These are phyloP conservation scores for Onygena corvina DNA, from an alignment of 2,329 filamentous ascomycete genomes.

Conservation along the genomic window DNA sequence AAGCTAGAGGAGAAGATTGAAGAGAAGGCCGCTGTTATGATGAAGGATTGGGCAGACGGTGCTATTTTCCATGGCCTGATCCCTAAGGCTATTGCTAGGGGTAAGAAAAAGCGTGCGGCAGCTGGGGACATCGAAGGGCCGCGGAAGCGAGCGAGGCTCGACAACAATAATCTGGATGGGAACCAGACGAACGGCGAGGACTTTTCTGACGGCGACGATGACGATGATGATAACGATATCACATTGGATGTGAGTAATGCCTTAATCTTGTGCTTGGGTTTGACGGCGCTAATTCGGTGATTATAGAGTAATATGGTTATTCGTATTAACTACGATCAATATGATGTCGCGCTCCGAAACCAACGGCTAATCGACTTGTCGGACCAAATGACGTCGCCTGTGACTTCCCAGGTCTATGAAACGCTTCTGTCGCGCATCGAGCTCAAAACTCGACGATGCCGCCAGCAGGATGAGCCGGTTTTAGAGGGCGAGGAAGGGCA, in stretches of 20 bases:
- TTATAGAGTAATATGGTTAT: slow-evolving; percentile 58
- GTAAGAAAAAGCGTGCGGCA: slow-evolving; percentile 24
- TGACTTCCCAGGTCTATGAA: slow-evolving; percentile 66
- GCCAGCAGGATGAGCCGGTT: slow-evolving; percentile 30
- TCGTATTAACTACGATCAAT: slow-evolving; percentile 74
- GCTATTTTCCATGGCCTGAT: slow-evolving; percentile 26
- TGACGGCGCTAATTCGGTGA: slow-evolving; percentile 5
- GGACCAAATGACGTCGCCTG: slow-evolving; percentile 56
- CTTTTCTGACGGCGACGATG: slow-evolving; percentile 23
- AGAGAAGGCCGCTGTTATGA: slow-evolving; percentile 21
- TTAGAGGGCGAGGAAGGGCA: slow-evolving; percentile 33
- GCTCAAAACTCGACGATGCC: slow-evolving; percentile 55
- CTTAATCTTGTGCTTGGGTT: not conserved
- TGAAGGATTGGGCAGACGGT: slow-evolving; percentile 26
- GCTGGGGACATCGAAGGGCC: slow-evolving; percentile 16
- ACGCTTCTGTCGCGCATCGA: slow-evolving; percentile 61
- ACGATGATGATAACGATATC: slow-evolving; percentile 22
- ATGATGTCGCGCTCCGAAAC: slow-evolving; percentile 69
- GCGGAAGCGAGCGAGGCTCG: slow-evolving; percentile 14
- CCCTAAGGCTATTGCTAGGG: slow-evolving; percentile 25
- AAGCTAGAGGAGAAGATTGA: slow-evolving; percentile 26
- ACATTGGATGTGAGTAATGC: slow-evolving; percentile 29
- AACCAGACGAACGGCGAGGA: slow-evolving; percentile 23
- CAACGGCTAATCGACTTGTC: slow-evolving; percentile 62
- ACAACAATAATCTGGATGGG: slow-evolving; percentile 15